Evolutionary conservation across 1,139 yeast genomes (phyloP).

Genomic region (Yamadazyma triangularis): DNA sequence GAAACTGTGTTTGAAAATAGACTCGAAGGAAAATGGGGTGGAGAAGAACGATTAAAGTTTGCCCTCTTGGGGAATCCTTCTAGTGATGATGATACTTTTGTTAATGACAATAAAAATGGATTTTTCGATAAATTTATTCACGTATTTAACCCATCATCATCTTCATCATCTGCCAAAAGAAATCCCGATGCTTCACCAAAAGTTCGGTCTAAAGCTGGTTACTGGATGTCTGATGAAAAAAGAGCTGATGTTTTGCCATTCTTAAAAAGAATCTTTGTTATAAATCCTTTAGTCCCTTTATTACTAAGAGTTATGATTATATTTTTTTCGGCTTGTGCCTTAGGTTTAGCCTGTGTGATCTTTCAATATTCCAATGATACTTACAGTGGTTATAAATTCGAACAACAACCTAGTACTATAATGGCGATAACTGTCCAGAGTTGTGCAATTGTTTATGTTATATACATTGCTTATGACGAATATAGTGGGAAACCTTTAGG

Average conservation of each 20-base stretch:
- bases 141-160: background rate
- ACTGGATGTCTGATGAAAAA: constrained; percentile 65
- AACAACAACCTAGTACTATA: constrained; percentile 84
- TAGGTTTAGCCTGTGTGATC: constrained; percentile 66
- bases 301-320: constrained; percentile 68
- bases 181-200: constrained; percentile 23
- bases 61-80: constrained; percentile 45
- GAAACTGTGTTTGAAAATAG: constrained; percentile 18
- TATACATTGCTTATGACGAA: constrained; percentile 86
- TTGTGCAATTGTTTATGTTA: constrained; percentile 69
- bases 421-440: constrained; percentile 89
- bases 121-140: background rate
- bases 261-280: constrained; percentile 54
- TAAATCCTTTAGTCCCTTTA: constrained; percentile 79
- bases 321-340: constrained; percentile 54
- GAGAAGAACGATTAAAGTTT: constrained; percentile 56
- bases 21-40: constrained; percentile 58
- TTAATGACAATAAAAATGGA: constrained; percentile 14
- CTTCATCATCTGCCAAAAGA: constrained; percentile 1
- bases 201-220: constrained; percentile 54
- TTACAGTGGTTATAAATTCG: constrained; percentile 39
- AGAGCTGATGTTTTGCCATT: constrained; percentile 64
- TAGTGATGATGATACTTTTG: constrained; percentile 25
- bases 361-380: constrained; percentile 42
- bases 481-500: constrained; percentile 91